phyloP scores from a whole-genome alignment of 148 eudicot genomes.

The Rhododendron mucronatum region DNA sequence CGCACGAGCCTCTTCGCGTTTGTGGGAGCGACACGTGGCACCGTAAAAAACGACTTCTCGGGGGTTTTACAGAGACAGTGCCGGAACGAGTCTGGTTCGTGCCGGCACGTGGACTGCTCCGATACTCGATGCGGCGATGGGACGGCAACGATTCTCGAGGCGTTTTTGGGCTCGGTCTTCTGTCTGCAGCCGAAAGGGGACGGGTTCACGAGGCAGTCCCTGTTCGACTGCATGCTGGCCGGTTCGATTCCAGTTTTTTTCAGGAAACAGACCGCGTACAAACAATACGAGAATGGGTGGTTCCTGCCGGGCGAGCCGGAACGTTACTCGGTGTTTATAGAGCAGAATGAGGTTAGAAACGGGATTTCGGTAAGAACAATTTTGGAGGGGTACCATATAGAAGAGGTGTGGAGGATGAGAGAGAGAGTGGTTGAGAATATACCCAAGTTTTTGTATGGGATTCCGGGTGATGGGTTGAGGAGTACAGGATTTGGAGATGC shows the following conservation, averaged over 20 bases:
- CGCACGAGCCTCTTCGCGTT: constrained; percentile 48
- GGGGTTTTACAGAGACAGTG: constrained; percentile 60
- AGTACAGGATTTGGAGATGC: constrained; percentile 53
- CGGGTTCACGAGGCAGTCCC: constrained; percentile 74
- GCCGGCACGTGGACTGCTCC: constrained; percentile 66
- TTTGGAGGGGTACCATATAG: constrained; percentile 39
- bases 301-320: constrained; percentile 66
- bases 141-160: constrained; percentile 46
- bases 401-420: constrained; percentile 58
- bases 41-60: constrained; percentile 54
- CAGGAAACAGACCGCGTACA: constrained; percentile 74
- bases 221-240: constrained; percentile 90
- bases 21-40: constrained; percentile 72
- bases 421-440: constrained; percentile 73
- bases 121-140: constrained; percentile 53
- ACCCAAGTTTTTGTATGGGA: constrained; percentile 61
- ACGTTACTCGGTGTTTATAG: constrained; percentile 88
- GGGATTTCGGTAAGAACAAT: constrained; percentile 56
- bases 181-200: constrained; percentile 88
- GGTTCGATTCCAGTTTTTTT: constrained; percentile 94
- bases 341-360: constrained; percentile 61
- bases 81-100: constrained; percentile 33
- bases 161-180: constrained; percentile 71
- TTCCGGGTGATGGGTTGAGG: constrained; percentile 38
- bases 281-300: constrained; percentile 58